Base-by-base conservation (phyloP, 176 grass and related monocot genomes). In the Chrysopogon serrulatus region DNA sequence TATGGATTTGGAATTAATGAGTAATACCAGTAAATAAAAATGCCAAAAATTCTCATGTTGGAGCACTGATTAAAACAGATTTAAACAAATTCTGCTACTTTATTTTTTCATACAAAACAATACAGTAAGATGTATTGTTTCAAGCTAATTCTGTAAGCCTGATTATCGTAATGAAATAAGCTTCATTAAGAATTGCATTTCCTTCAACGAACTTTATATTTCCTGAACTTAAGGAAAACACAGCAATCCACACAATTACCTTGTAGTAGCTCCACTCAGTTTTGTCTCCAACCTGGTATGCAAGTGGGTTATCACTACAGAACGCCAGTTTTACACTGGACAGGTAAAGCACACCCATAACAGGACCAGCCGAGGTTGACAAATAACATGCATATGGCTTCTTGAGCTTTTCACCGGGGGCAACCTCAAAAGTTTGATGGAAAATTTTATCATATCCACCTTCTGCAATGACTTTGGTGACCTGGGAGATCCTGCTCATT, bases 361-460 rank as follows among this genome's bases (percentile, higher is more conserved):
- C 93, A 80, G 96, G 96, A 62, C 96, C 96, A 80, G 93, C 87
- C 30, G 96, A 99, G 61, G 96, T 99, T 4, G 96, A 99, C 19
- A 99, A 82, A 83, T 99, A 99, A 44, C 96, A 99, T 40, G 90
- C 93, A 15, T 81, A 96, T 68, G 96, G 84, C 60, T 90, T 96
- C 74, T 86, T 96, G 9, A 99, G 93, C 80, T 99, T 96, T 83
- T 99, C 96, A 2, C 90, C 93, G 13, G 90, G 93, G 41, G 87
- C 62, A 0, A 90, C 80, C 44, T 96, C 91, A 68, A 99, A 99
- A 26, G 91, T 96, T 57, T 99, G 93, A 57, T 99, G 91, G 61
- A 99, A 99, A 71, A 99, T 94, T 43, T 99, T 99, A 15, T 99
- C 96, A 64, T 99, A 99, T 75, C 96, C 96, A 71, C 96, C 96